Base-by-base conservation (phyloP, 139 green algal species). In the Volvox africanus region DNA sequence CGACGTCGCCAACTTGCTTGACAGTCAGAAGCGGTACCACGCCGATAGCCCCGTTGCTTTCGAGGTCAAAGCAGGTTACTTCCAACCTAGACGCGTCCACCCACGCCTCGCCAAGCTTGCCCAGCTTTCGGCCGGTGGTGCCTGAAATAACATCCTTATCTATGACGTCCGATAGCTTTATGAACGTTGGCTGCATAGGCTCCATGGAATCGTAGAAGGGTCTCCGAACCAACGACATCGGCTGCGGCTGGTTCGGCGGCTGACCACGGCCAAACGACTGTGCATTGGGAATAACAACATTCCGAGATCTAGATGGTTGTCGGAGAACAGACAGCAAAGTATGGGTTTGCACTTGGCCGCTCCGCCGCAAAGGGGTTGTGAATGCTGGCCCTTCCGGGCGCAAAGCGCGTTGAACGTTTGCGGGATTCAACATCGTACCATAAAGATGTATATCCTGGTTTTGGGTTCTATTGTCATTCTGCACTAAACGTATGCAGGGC, bases 1-100 rank as follows among this genome's bases (percentile, higher is more conserved):
- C 89, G 6, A 98, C 96, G 78, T 98, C 96, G 65, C 95, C 95
- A 67, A 98, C 96, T 91, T 98, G 89, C 6, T 82, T 89, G 26
- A 98, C 90, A 37, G 89, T 93, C 17, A 61, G 71, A 35, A 98
- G 92, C 6, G 92, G 91, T 3, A 98, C 83, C 79, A 95, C 96
- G 30, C 77, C 90, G n/a, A 82, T 75, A 21, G 85, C 71, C 26
- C 35, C 32, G 82, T 50, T 86, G 86, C 91, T 88, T 24, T 93
- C 81, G 9, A 98, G 93, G 92, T 98, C 96, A 20, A 98, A 85
- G 0, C 92, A 96, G 13, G 95, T 93, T 3, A 98, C 92, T 14
- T 94, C 85, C 32, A 94, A 81, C 0, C 86, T 80, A 13, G 61
- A 36, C 0, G 95, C 94, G 86, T 98, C 95, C 18, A 98, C 93